These are phyloP conservation scores for Paecilomyces niveus DNA, from an alignment of 2,329 filamentous ascomycete genomes.

Conservation along the genomic window DNA sequence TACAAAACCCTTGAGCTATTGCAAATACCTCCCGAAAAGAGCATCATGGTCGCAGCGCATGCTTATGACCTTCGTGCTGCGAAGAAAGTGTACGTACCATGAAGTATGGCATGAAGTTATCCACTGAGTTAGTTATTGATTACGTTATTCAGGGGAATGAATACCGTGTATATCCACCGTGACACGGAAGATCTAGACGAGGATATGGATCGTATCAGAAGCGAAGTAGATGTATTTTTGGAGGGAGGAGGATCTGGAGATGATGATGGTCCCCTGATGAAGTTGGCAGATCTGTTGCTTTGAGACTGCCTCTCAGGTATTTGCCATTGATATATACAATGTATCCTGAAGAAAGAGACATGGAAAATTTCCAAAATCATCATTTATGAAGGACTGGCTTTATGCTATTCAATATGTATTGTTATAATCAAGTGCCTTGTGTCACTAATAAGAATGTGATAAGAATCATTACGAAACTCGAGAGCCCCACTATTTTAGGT, in stretches of 20 bases:
- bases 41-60: constrained; percentile 48
- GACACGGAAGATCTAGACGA: background rate
- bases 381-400: too few species aligned
- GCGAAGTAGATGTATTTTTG: background rate
- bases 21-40: constrained; percentile 38
- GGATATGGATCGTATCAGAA: background rate
- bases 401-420: too few species aligned
- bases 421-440: too few species aligned
- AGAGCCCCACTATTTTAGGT: too few species aligned
- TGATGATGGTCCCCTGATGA: background rate
- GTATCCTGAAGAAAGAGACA: too few species aligned
- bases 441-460: too few species aligned
- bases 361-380: too few species aligned
- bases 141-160: background rate
- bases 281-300: background rate
- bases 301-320: background rate
- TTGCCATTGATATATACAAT: too few species aligned
- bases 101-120: background rate
- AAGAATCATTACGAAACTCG: too few species aligned
- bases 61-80: constrained; percentile 48
- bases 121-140: background rate
- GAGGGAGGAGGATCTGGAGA: background rate
- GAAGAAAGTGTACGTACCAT: constrained; percentile 37
- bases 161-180: background rate
- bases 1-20: constrained; percentile 39